These are phyloP conservation scores for Saccharomyces hybrid DNA, from an alignment of 1,139 yeast genomes.

Conservation along the genomic window DNA sequence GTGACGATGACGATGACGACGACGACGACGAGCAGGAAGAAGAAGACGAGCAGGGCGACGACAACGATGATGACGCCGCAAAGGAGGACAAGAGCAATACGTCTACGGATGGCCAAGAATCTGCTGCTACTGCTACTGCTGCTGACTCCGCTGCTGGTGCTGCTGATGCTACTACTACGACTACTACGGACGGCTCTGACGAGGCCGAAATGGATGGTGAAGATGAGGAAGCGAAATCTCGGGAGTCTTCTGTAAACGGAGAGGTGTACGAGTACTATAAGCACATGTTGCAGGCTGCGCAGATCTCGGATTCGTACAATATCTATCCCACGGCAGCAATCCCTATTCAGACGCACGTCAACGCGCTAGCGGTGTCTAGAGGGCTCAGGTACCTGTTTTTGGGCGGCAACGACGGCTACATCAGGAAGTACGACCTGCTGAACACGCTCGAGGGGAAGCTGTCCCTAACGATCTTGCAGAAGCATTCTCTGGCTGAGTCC, in stretches of 20 bases:
- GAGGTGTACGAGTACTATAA: conserved; percentile 34
- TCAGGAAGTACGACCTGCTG: conserved; percentile 79
- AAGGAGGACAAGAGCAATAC: conserved; percentile 7
- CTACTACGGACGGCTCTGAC: neutral
- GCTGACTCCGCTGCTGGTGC: too few species aligned
- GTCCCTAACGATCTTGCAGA: conserved; percentile 85
- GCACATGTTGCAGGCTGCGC: conserved; percentile 39
- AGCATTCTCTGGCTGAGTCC: conserved; percentile 81
- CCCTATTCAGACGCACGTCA: conserved; percentile 63
- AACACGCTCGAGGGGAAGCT: conserved; percentile 85
- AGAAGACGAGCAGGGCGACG: conserved; percentile 11
- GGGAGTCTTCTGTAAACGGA: conserved; percentile 14
- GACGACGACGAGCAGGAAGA: conserved; percentile 20
- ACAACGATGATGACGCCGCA: conserved; percentile 15
- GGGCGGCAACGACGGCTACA: conserved; percentile 95
- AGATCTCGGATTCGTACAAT: conserved; percentile 44
- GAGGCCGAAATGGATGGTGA: conserved; percentile 6
- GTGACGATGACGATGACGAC: conserved; percentile 28
- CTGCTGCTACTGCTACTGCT: neutral
- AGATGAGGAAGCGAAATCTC: conserved; percentile 16
- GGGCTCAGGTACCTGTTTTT: conserved; percentile 86
- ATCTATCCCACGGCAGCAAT: conserved; percentile 65
- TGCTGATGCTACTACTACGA: too few species aligned
- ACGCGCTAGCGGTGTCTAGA: conserved; percentile 67
- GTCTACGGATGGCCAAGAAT: neutral